Evolutionary conservation across 768 basidiomycete genomes (phyloP).

Genomic region (Panellus pusillus): DNA sequence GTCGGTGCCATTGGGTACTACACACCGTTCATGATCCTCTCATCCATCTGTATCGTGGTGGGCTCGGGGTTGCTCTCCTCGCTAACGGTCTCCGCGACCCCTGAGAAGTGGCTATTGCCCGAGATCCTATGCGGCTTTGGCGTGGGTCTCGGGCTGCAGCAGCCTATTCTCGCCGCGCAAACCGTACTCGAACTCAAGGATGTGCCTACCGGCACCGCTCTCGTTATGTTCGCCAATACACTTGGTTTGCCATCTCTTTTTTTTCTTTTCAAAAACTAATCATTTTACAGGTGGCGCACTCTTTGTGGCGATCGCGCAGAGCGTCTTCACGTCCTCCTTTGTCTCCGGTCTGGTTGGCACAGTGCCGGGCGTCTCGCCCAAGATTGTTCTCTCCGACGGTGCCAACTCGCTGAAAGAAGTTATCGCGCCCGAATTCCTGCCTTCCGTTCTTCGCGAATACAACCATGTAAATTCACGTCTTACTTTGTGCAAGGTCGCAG

Average conservation of each 20-base stretch:
- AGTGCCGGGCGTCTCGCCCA: slow-evolving; percentile 10
- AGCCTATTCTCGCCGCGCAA: slow-evolving; percentile 24
- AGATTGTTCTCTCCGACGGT: slow-evolving; percentile 4
- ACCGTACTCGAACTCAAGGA: slow-evolving; percentile 19
- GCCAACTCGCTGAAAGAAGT: slow-evolving; percentile 7
- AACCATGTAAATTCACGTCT: neutral
- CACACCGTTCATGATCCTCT: slow-evolving; percentile 26
- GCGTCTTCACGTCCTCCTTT: slow-evolving; percentile 12
- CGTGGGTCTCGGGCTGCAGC: slow-evolving; percentile 27
- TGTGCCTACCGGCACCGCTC: slow-evolving; percentile 18
- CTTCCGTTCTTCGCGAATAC: neutral
- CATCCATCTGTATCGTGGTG: slow-evolving; percentile 33
- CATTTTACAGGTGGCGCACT: slow-evolving; percentile 16
- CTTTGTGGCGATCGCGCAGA: slow-evolving; percentile 22
- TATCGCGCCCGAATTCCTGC: slow-evolving; percentile 1
- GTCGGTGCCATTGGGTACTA: slow-evolving; percentile 39
- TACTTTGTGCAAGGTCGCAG: neutral
- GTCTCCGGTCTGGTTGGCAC: slow-evolving; percentile 1
- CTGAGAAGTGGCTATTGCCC: slow-evolving; percentile 19
- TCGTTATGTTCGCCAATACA: slow-evolving; percentile 25
- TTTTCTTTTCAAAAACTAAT: slow-evolving; percentile 27
- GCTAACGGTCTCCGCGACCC: slow-evolving; percentile 24
- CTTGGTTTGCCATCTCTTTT: slow-evolving; percentile 16
- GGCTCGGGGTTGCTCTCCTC: slow-evolving; percentile 38
- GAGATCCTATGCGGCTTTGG: slow-evolving; percentile 31